Base-by-base conservation (phyloP, 768 basidiomycete species). In the Psilocybe cyanescens region DNA sequence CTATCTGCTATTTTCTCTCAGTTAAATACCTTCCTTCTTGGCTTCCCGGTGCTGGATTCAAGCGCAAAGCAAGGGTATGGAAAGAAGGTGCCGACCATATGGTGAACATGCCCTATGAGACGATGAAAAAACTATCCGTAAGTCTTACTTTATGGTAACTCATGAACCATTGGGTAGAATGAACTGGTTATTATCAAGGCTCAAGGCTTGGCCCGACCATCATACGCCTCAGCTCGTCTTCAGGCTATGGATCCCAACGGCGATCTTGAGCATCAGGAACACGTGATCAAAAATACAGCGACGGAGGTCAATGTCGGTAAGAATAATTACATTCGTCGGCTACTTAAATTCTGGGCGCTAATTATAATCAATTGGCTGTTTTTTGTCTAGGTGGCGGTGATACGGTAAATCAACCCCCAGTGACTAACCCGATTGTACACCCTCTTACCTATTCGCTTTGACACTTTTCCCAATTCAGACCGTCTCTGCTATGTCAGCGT, bases 231-330 rank as follows among this genome's bases (percentile, higher is more conserved):
- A 24, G 58, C 51, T 29, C 49, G 41, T 53, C 28, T 52, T 7
- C 50, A 46, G 24, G 49, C 41, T 14, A 52, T 59, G 58, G 49
- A 58, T 24, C 48, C 39, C 19, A 31, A 50, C 11, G 57, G 57
- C 12, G 57, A 52, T 37, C 48, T 50, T 52, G 35, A 50, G 31
- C 47, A 52, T 51, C 47, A 58, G 39, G 50, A 59, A 31, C 41
- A 45, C 12, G 49, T 53, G 3, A 59, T 53, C 16, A 59, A 17
- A 30, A 53, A 46, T 35, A 45, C 58, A 3, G 39, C 51, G 12
- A 53, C 31, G 5, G 56, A 53, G 30, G 51, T 53, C 14, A 53
- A 53, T 35, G 51, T 53, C 17, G 51, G 51, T 53, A 17, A 37
- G 51, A 24, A 24, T 53, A 30, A 53, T 35, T 9, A 5, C 31